Percentiles rank a stretch among this genome's conserved stretches.
Evolutionary conservation across 1,284 basidiomycete species (phyloP).

Genomic region (Marasmius fiardii): DNA sequence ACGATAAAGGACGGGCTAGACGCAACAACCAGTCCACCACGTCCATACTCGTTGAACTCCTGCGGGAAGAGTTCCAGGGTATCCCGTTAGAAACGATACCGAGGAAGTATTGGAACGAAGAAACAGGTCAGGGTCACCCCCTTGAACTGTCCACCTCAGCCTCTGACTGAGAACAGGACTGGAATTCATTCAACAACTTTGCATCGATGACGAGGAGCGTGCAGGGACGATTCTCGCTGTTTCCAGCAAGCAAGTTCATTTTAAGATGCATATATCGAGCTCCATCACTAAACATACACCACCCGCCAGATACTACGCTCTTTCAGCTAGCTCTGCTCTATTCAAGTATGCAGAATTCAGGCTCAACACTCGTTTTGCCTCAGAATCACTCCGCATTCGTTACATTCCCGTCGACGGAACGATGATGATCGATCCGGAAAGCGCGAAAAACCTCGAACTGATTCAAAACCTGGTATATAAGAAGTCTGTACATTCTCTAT

Average conservation of each 20-base stretch:
- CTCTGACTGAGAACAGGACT: slow-evolving; percentile 50
- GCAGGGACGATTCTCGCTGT: slow-evolving; percentile 72
- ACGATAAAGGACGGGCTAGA: slow-evolving; percentile 49
- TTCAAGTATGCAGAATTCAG: slow-evolving; percentile 77
- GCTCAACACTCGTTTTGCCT: slow-evolving; percentile 67
- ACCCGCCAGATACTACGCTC: slow-evolving; percentile 74
- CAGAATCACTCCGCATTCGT: slow-evolving; percentile 73
- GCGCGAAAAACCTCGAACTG: slow-evolving; percentile 83
- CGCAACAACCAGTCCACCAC: slow-evolving; percentile 33
- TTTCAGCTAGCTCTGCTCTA: slow-evolving; percentile 81
- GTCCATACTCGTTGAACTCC: slow-evolving; percentile 67
- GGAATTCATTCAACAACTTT: slow-evolving; percentile 73
- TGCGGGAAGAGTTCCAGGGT: slow-evolving; percentile 73
- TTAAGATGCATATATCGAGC: slow-evolving; percentile 20
- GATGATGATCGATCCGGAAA: slow-evolving; percentile 90
- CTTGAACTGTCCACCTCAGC: slow-evolving; percentile 6
- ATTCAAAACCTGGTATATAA: slow-evolving; percentile 68
- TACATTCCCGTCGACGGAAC: slow-evolving; percentile 83
- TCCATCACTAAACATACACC: background rate
- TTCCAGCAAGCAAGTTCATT: slow-evolving; percentile 65
- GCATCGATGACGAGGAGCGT: slow-evolving; percentile 73
- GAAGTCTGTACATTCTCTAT: slow-evolving; percentile 65
- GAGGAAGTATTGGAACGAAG: slow-evolving; percentile 82
- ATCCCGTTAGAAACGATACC: slow-evolving; percentile 64
- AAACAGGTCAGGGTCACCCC: slow-evolving; percentile 47